Evolutionary conservation across 2,329 filamentous ascomycete species (phyloP).

Genomic region (Fusarium succisae): DNA sequence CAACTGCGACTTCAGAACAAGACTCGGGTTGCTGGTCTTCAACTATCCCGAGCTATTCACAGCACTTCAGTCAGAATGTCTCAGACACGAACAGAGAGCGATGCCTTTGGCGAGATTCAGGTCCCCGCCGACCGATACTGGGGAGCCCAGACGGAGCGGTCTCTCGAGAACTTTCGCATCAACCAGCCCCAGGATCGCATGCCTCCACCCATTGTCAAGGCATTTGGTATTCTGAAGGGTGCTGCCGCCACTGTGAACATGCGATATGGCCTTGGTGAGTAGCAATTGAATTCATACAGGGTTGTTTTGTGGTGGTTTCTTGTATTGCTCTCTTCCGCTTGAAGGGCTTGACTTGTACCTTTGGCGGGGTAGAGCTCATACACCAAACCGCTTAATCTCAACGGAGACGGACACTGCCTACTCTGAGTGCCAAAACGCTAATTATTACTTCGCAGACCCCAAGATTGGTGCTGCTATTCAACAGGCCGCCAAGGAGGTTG

Average conservation of each 20-base stretch:
- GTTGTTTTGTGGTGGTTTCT: not conserved
- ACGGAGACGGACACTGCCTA: not conserved
- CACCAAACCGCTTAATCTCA: not conserved
- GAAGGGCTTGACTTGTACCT: not conserved
- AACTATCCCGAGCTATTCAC: conserved; percentile 50
- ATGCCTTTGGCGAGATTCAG: conserved; percentile 97
- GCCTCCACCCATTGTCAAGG: conserved; percentile 90
- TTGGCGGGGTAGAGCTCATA: not conserved
- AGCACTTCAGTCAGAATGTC: conserved; percentile 60
- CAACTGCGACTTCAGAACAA: conserved; percentile 37
- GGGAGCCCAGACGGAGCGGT: conserved; percentile 97
- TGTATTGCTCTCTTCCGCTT: not conserved
- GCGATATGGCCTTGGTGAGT: conserved; percentile 84
- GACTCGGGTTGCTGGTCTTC: conserved; percentile 23
- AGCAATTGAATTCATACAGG: not conserved
- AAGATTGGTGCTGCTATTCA: conserved; percentile 93
- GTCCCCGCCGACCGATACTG: conserved; percentile 95
- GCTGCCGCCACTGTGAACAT: conserved; percentile 96
- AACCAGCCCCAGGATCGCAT: conserved; percentile 99
- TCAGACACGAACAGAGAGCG: conserved; percentile 84
- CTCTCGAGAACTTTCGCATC: conserved; percentile 97
- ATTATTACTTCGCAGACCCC: conserved; percentile 67
- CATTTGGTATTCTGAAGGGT: conserved; percentile 97
- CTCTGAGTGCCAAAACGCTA: not conserved
- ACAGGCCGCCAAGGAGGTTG: conserved; percentile 92